Evolutionary conservation across 106 monocot genomes (phyloP).

Genomic region (Gastrodia elata): DNA sequence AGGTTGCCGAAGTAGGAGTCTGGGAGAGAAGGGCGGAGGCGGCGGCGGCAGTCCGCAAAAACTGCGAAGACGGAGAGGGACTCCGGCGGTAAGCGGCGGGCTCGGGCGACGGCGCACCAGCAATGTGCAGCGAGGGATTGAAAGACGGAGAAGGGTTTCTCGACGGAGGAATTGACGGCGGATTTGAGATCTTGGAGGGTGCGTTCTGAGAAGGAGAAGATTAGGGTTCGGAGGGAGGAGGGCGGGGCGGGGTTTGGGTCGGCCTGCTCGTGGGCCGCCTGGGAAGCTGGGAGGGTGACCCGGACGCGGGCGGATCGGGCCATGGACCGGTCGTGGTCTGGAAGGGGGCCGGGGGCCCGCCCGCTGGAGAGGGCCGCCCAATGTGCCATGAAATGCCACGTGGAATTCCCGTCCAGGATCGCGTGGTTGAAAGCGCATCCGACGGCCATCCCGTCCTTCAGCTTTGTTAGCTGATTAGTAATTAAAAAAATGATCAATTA

Average conservation of each 20-base stretch:
- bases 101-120: conserved; percentile 61
- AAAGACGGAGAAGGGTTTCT: conserved; percentile 8
- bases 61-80: conserved; percentile 76
- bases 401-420: conserved; percentile 76
- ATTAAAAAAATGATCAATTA: not conserved
- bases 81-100: conserved; percentile 18
- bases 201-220: conserved; percentile 65
- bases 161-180: conserved; percentile 22
- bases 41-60: conserved; percentile 73
- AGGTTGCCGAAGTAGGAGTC: conserved; percentile 79
- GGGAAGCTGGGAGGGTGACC: conserved; percentile 52
- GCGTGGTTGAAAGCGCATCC: conserved; percentile 99
- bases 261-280: conserved; percentile 56
- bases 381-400: conserved; percentile 92
- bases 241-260: conserved; percentile 55
- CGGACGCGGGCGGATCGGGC: conserved; percentile 53
- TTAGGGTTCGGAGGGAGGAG: conserved; percentile 37
- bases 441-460: conserved; percentile 74
- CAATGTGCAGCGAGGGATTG: conserved; percentile 76
- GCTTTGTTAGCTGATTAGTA: conserved; percentile 58
- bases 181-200: conserved; percentile 49
- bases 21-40: conserved; percentile 58
- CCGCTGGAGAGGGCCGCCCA: conserved; percentile 75
- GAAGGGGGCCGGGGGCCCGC: conserved; percentile 21
- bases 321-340: conserved; percentile 55